These are phyloP conservation scores for Chimonanthus salicifolius DNA, from an alignment of 164 flowering plant species.

Conservation along the genomic window DNA sequence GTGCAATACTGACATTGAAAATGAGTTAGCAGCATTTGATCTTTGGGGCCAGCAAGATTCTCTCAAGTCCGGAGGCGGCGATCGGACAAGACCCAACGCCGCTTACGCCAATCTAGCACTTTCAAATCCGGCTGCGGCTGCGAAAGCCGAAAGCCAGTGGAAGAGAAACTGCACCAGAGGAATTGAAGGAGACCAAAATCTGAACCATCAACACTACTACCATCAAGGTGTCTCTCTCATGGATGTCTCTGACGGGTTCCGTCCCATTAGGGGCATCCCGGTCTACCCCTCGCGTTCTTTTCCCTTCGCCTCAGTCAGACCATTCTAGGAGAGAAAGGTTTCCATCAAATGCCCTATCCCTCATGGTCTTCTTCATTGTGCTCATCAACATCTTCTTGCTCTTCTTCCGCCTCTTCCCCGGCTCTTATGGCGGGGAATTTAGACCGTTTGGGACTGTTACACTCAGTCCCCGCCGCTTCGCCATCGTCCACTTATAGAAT, in stretches of 20 bases:
- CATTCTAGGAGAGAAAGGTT: constrained; percentile 26
- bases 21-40: constrained; percentile 13
- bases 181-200: constrained; percentile 6
- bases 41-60: constrained; percentile 13
- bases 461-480: constrained; percentile 17
- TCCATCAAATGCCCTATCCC: constrained; percentile 27
- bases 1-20: constrained; percentile 7
- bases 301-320: constrained; percentile 35
- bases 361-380: constrained; percentile 12
- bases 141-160: constrained; percentile 17
- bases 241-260: constrained; percentile 12
- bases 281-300: constrained; percentile 52
- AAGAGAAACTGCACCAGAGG: constrained; percentile 17
- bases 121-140: constrained; percentile 12
- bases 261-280: constrained; percentile 63
- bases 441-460: constrained; percentile 28
- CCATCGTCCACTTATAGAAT: constrained; percentile 20
- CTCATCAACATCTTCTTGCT: constrained; percentile 4
- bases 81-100: constrained; percentile 9
- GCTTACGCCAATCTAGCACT: constrained; percentile 50
- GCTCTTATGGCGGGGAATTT: constrained; percentile 21
- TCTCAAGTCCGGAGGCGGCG: constrained; percentile 11
- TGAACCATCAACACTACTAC: background rate
- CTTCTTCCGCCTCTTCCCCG: constrained; percentile 11
- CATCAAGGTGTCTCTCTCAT: constrained; percentile 25